These are phyloP conservation scores for Pseudogymnoascus sp. DNA, from an alignment of 2,329 filamentous ascomycete species.

Conservation along the genomic window DNA sequence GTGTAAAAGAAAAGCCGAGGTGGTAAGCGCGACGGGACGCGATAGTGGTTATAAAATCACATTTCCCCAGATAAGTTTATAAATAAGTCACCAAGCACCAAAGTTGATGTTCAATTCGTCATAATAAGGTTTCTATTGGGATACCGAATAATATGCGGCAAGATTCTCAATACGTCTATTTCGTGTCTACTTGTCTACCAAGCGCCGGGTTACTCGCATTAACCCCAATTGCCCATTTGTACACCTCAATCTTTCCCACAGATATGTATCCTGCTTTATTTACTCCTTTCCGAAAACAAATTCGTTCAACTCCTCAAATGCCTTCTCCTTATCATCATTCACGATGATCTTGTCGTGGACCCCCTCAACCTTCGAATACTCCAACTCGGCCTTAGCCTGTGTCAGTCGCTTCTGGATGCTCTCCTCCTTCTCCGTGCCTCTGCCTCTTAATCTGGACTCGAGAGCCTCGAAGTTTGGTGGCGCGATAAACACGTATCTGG, in stretches of 20 bases:
- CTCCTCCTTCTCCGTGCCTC: constrained; percentile 73
- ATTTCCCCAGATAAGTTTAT: not conserved
- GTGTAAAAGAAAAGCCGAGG: not conserved
- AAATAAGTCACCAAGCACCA: not conserved
- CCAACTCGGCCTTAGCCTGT: constrained; percentile 70
- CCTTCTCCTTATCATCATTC: constrained; percentile 58
- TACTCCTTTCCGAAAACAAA: constrained; percentile 37
- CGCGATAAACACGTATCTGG: constrained; percentile 78
- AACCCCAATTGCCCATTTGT: not conserved
- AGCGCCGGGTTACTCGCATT: not conserved
- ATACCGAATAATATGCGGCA: not conserved
- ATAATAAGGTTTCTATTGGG: not conserved
- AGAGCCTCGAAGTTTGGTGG: constrained; percentile 71
- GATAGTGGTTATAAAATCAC: not conserved
- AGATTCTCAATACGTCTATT: not conserved
- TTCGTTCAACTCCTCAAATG: constrained; percentile 47
- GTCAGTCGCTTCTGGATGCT: constrained; percentile 61
- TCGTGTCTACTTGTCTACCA: not conserved
- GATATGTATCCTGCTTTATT: not conserved
- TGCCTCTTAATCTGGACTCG: constrained; percentile 65
- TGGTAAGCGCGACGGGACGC: constrained; percentile 7
- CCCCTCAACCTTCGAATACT: constrained; percentile 61
- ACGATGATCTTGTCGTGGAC: constrained; percentile 60
- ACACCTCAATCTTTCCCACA: not conserved
- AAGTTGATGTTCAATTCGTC: not conserved